Evolutionary conservation across 345 rosid species (phyloP).

Genomic region (Ceriops decandra): DNA sequence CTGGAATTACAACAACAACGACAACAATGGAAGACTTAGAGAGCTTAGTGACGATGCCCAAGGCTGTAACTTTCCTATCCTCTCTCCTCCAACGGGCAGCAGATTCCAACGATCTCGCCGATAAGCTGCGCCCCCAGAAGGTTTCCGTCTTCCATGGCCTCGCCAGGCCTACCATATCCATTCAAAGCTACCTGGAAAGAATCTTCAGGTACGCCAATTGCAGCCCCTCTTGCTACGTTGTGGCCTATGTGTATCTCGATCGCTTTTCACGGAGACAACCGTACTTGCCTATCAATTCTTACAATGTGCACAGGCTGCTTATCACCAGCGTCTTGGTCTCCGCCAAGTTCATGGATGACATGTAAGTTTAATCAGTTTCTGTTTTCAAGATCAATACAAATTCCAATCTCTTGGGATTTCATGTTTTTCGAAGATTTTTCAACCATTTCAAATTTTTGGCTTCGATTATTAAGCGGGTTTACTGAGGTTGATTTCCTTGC

Average conservation of each 20-base stretch:
- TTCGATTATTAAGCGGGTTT: too few species aligned
- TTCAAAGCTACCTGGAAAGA: slow-evolving; percentile 64
- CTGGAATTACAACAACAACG: too few species aligned
- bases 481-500: too few species aligned
- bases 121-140: slow-evolving; percentile 34
- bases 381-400: too few species aligned
- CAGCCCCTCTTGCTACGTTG: slow-evolving; percentile 68
- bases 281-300: slow-evolving; percentile 50
- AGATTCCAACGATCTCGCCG: slow-evolving; percentile 42
- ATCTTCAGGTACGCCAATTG: slow-evolving; percentile 69
- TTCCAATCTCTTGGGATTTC: too few species aligned
- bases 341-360: slow-evolving; percentile 79
- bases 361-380: slow-evolving; percentile 40
- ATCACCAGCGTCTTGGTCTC: slow-evolving; percentile 74
- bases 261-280: slow-evolving; percentile 56
- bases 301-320: slow-evolving; percentile 63
- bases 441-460: too few species aligned
- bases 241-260: slow-evolving; percentile 68
- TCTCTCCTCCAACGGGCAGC: slow-evolving; percentile 49
- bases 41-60: slow-evolving; percentile 37
- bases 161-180: slow-evolving; percentile 51
- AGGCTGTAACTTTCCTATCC: slow-evolving; percentile 41
- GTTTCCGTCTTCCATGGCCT: slow-evolving; percentile 53
- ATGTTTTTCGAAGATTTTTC: too few species aligned
- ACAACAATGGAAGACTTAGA: slow-evolving; percentile 30